Conservation (phyloP, 148 eudicot genomes). For the Rhododendron simsii region DNA sequence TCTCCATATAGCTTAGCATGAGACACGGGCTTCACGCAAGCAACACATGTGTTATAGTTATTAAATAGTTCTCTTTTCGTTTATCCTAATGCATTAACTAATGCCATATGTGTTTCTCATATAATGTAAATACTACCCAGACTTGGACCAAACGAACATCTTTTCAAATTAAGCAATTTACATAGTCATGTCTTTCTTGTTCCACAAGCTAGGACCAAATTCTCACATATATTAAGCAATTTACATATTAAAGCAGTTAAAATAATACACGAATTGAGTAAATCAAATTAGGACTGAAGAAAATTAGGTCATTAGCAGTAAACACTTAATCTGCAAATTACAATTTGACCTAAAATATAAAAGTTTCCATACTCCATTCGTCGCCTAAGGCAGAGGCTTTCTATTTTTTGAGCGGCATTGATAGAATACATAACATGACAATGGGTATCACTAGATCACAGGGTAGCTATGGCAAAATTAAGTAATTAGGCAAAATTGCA, state of each 20-base stretch:
- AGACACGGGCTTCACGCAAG: not conserved
- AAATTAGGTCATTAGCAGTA: not conserved
- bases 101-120: too few species aligned
- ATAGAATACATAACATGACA: not conserved
- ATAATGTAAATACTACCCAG: too few species aligned
- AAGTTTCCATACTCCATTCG: not conserved
- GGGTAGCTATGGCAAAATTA: too few species aligned
- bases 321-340: not conserved
- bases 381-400: too few species aligned
- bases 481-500: not conserved
- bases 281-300: not conserved
- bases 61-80: not conserved
- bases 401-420: not conserved
- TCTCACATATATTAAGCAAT: not conserved
- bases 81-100: too few species aligned
- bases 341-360: not conserved
- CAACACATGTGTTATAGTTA: not conserved
- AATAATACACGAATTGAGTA: not conserved
- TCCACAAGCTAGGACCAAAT: too few species aligned
- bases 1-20: not conserved
- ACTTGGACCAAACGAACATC: too few species aligned
- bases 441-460: not conserved
- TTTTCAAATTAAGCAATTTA: too few species aligned
- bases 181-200: too few species aligned
- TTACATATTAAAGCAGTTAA: not conserved